Evolutionary conservation across 2,329 filamentous ascomycete genomes (phyloP).

Genomic region (Colletotrichum limetticola): DNA sequence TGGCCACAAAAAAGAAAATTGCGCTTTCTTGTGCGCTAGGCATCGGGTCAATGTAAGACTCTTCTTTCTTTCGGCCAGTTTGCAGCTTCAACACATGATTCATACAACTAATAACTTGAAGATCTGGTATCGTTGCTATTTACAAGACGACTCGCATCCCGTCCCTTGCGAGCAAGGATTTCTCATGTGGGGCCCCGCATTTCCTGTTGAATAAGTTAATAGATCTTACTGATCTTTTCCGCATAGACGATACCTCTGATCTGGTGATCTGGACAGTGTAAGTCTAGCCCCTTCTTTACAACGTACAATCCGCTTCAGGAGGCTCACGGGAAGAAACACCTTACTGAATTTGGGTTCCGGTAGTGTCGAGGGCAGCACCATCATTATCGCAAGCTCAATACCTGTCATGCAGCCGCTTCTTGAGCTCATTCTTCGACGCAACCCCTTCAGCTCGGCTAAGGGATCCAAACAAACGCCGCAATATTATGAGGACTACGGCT

Average conservation of each 20-base stretch:
- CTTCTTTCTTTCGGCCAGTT: not conserved
- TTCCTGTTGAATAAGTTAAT: too few relatives aligned
- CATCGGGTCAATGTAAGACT: slow-evolving; percentile 48
- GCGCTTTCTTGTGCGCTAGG: slow-evolving; percentile 50
- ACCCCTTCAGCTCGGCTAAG: slow-evolving; percentile 39
- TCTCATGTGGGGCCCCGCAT: slow-evolving; percentile 35
- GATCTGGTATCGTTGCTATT: slow-evolving; percentile 41
- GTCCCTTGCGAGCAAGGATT: slow-evolving; percentile 39
- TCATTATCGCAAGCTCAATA: slow-evolving; percentile 49
- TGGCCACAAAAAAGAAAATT: slow-evolving; percentile 53
- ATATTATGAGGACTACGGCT: too few relatives aligned
- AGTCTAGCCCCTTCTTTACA: slow-evolving; percentile 13
- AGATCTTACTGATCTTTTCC: too few relatives aligned
- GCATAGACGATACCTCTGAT: slow-evolving; percentile 49
- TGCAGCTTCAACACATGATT: too few relatives aligned
- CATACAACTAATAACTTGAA: not conserved
- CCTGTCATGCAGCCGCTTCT: slow-evolving; percentile 46
- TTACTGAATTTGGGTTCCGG: too few relatives aligned
- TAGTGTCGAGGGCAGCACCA: slow-evolving; percentile 41
- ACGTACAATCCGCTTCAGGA: too few relatives aligned
- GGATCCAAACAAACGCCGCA: too few relatives aligned
- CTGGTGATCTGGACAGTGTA: slow-evolving; percentile 58
- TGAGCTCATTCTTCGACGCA: slow-evolving; percentile 2
- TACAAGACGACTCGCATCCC: slow-evolving; percentile 50
- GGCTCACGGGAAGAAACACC: too few relatives aligned